phyloP scores from a whole-genome alignment of 495 filamentous ascomycete genomes.

The Aspergillus funiculosus region DNA sequence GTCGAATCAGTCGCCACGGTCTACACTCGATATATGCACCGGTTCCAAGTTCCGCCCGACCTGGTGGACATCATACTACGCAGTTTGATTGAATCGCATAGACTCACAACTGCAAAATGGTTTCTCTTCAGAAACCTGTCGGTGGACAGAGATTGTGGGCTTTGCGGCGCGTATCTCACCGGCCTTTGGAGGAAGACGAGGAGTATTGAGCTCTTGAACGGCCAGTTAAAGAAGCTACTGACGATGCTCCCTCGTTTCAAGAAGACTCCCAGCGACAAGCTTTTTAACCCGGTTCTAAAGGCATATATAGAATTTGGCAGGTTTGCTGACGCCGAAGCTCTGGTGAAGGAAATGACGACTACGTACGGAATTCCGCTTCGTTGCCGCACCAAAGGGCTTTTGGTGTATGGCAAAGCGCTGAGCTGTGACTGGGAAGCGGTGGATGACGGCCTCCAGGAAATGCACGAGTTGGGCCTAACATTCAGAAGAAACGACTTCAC shows the following conservation, averaged over 20 bases:
- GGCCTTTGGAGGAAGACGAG: constrained; percentile 41
- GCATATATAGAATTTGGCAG: constrained; percentile 37
- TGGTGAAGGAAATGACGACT: constrained; percentile 33
- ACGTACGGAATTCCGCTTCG: constrained; percentile 28
- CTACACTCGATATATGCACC: constrained; percentile 28
- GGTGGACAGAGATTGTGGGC: constrained; percentile 31
- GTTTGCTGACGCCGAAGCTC: constrained; percentile 31
- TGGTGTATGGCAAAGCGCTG: constrained; percentile 34
- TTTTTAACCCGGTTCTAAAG: constrained; percentile 41
- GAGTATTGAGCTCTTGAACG: constrained; percentile 33
- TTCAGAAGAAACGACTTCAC: constrained; percentile 25
- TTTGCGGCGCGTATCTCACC: constrained; percentile 38
- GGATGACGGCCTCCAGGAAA: constrained; percentile 32
- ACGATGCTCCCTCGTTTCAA: constrained; percentile 20
- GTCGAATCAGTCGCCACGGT: constrained; percentile 37
- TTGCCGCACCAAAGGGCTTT: constrained; percentile 36
- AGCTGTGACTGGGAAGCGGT: constrained; percentile 41
- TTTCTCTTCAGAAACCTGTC: constrained; percentile 30
- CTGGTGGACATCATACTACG: constrained; percentile 39
- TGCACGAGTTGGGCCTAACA: constrained; percentile 34
- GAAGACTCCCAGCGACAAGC: constrained; percentile 33
- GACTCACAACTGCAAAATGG: constrained; percentile 33
- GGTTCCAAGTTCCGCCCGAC: constrained; percentile 25
- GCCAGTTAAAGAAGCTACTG: constrained; percentile 31
- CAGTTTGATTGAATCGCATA: constrained; percentile 37